A percentile compares a stretch with the other conserved stretches of the same genome.
phyloP scores from a whole-genome alignment of 2,329 filamentous ascomycete genomes.

The Claviceps maximensis region DNA sequence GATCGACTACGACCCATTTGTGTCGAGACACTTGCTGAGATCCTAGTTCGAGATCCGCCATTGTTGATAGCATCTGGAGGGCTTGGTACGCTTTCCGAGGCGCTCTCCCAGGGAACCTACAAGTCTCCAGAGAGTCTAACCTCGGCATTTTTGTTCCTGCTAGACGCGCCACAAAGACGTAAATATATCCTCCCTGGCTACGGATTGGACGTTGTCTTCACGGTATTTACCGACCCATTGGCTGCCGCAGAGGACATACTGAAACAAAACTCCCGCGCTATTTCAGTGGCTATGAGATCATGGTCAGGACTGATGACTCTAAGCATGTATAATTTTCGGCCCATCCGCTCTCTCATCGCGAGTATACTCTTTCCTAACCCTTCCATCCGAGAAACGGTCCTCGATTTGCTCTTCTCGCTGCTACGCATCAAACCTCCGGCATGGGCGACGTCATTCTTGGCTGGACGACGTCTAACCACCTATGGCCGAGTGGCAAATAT shows the following conservation, averaged over 20 bases:
- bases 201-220: constrained; percentile 80
- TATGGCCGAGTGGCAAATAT: constrained; percentile 89
- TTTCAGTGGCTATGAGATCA: constrained; percentile 77
- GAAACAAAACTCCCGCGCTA: constrained; percentile 84
- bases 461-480: constrained; percentile 81
- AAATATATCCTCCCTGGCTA: constrained; percentile 78
- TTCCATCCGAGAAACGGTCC: constrained; percentile 56
- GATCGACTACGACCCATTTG: constrained; percentile 83
- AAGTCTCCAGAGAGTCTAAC: constrained; percentile 84
- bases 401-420: constrained; percentile 71
- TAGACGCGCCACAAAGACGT: constrained; percentile 71
- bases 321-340: constrained; percentile 75
- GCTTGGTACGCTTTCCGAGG: constrained; percentile 77
- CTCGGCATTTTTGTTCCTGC: constrained; percentile 73
- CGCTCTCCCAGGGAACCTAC: constrained; percentile 79
- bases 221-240: constrained; percentile 77
- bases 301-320: constrained; percentile 88
- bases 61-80: constrained; percentile 75
- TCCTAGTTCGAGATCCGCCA: constrained; percentile 73
- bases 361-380: constrained; percentile 46
- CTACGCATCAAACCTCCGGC: constrained; percentile 80
- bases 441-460: constrained; percentile 92
- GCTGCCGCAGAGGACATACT: constrained; percentile 47
- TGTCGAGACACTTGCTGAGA: constrained; percentile 82
- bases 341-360: constrained; percentile 65